Conservation (phyloP, 2,329 filamentous ascomycete genomes). For the Hymenoscyphus repandus region DNA sequence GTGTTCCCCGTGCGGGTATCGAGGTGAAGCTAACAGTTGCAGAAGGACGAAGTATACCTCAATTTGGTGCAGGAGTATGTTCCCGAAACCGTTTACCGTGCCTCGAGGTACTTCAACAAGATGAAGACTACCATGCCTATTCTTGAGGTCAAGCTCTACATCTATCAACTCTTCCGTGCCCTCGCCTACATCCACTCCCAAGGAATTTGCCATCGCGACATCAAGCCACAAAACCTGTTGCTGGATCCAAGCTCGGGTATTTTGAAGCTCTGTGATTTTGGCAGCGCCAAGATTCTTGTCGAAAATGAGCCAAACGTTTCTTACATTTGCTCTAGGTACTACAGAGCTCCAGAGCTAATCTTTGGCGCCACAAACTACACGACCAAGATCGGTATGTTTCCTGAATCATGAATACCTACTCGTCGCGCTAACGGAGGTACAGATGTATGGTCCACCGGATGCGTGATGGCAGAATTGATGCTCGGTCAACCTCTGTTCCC, state of each 20-base stretch:
- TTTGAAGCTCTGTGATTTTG: conserved; percentile 97
- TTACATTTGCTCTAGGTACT: conserved; percentile 99
- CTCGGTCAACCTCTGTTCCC: conserved; percentile 96
- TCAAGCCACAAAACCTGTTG: conserved; percentile 97
- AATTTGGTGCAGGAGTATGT: conserved; percentile 98
- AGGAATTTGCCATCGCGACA: conserved; percentile 97
- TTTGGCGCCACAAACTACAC: conserved; percentile 99
- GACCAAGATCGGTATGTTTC: conserved; percentile 88
- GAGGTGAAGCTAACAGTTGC: conserved; percentile 12
- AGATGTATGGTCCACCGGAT: conserved; percentile 99
- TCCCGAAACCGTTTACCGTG: conserved; percentile 95
- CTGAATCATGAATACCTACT: conserved; percentile 7
- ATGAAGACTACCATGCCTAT: conserved; percentile 99
- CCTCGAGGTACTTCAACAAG: conserved; percentile 99
- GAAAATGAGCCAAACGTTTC: conserved; percentile 99
- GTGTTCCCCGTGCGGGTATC: conserved; percentile 31
- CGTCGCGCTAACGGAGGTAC: conserved; percentile 15
- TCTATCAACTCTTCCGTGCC: conserved; percentile 97
- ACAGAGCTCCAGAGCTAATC: conserved; percentile 94
- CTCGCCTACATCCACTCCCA: conserved; percentile 98
- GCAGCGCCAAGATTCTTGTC: conserved; percentile 95
- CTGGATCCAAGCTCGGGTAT: conserved; percentile 88
- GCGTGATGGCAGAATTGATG: conserved; percentile 99
- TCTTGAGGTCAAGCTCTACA: conserved; percentile 98
- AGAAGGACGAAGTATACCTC: conserved; percentile 98